Conservation (phyloP, 2,329 filamentous ascomycete species). For the Reticulascus tulasneorum region DNA sequence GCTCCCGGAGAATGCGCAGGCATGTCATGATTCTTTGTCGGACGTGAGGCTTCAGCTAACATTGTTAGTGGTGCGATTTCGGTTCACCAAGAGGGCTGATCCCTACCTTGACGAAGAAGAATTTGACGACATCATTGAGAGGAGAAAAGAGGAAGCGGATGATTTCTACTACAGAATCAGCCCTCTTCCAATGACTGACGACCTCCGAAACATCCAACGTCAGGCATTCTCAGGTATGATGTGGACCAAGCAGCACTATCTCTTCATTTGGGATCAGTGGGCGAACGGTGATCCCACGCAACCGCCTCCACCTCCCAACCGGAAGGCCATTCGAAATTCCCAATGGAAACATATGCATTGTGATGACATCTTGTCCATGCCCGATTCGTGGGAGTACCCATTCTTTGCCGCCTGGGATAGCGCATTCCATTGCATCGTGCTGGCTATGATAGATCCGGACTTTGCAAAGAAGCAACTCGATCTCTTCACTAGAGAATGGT, state of each 20-base stretch:
- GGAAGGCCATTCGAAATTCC: conserved; percentile 78
- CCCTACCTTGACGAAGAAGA: conserved; percentile 86
- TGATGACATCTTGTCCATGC: conserved; percentile 95
- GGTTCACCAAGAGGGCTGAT: conserved; percentile 71
- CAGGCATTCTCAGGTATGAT: conserved; percentile 96
- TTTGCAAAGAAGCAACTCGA: conserved; percentile 98
- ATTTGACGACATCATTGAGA: conserved; percentile 87
- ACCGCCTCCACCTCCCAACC: conserved; percentile 75
- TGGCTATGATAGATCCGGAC: conserved; percentile 96
- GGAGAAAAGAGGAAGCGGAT: conserved; percentile 82
- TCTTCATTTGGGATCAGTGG: conserved; percentile 98
- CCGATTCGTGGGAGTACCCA: conserved; percentile 97
- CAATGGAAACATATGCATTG: conserved; percentile 95
- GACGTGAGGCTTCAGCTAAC: conserved; percentile 56
- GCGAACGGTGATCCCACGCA: conserved; percentile 87
- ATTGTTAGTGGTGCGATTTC: conserved; percentile 82
- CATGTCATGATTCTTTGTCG: too few species aligned
- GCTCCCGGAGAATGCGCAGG: conserved; percentile 86
- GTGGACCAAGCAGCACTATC: conserved; percentile 97
- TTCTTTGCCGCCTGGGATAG: conserved; percentile 98
- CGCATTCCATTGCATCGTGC: conserved; percentile 91
- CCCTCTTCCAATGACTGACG: conserved; percentile 88
- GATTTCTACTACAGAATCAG: conserved; percentile 95
- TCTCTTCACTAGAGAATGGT: conserved; percentile 95
- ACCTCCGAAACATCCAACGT: conserved; percentile 89